Evolutionary conservation across 768 basidiomycete species (phyloP), one percentile per base, ranked within the genome.

Genomic region (Macrolepiota dolichaula): DNA sequence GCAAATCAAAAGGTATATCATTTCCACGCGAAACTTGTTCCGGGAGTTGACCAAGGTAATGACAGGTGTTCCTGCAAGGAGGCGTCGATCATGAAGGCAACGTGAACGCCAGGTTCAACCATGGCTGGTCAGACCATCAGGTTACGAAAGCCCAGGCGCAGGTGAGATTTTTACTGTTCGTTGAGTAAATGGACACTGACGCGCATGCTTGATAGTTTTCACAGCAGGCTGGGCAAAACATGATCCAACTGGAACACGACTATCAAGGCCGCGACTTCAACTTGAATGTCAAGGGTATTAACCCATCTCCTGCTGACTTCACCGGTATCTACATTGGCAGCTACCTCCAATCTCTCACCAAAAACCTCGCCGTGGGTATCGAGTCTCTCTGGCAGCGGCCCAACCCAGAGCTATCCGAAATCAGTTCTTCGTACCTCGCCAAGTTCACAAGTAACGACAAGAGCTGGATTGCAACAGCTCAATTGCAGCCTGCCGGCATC

Each of bases 211-310:
- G 63, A 29, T 71, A 96, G 93, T 80, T 97, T 64, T 89, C 91
- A 37, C 77, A 82, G 70, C 82, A 86, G 74, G 75, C 77, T 15
- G 91, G 91, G 17, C 94, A 94, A 71, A 96, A 89, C 65, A 93
- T 97, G 90, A 74, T 97, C 59, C 92, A 96, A 68, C 65, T 96
- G 46, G 97, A 99, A 74, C 96, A 99, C 68, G 97, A 98, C 74
- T 91, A 91, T 72, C 84, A 86, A 67, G 96, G 95, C 25, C 81
- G 79, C 60, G 96, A 98, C 74, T 97, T 89, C 75, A 87, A 85
- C 59, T 64, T 95, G 42, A 96, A 95, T 71, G 68, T 85, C 67
- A 97, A 97, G 74, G 87, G 90, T 12, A 82, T 96, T 72, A 98
- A 99, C 77, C 96, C 95, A 7, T 94, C 88, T 54, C 90, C 92